These are phyloP conservation scores for Hyphodiscus hymeniophilus DNA, from an alignment of 495 filamentous ascomycete genomes.

Conservation along the genomic window DNA sequence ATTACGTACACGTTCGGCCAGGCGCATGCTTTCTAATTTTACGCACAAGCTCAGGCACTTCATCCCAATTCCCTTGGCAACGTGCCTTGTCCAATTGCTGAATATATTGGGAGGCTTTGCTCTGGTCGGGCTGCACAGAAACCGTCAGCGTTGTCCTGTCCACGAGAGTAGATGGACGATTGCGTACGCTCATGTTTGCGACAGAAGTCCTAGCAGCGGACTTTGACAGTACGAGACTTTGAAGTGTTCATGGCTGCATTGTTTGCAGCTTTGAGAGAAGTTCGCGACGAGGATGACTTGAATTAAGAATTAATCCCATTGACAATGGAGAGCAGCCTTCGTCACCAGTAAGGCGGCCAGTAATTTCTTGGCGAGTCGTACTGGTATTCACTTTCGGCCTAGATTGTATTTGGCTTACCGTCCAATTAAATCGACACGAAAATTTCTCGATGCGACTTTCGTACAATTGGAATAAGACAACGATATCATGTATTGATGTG, in stretches of 20 bases:
- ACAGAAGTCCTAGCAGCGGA: background rate
- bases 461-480: background rate
- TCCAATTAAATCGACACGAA: too few species aligned
- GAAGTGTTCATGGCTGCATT: constrained; percentile 2
- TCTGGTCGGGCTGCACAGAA: constrained; percentile 28
- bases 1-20: constrained; percentile 70
- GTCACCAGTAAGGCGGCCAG: too few species aligned
- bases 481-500: too few species aligned
- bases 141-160: background rate
- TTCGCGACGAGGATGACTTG: background rate
- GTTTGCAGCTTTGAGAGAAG: background rate
- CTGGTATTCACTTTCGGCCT: too few species aligned
- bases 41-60: constrained; percentile 78
- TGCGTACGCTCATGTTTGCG: constrained; percentile 20
- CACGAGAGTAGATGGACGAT: background rate
- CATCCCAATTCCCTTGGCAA: constrained; percentile 81
- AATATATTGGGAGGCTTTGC: constrained; percentile 74
- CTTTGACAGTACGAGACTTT: constrained; percentile 4
- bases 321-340: too few species aligned
- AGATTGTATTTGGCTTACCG: too few species aligned
- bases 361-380: too few species aligned
- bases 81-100: constrained; percentile 75
- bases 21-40: constrained; percentile 93
- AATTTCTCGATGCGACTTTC: too few species aligned
- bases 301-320: background rate